Conservation (phyloP, 257 asterid species). For the Solanum paucissectum region DNA sequence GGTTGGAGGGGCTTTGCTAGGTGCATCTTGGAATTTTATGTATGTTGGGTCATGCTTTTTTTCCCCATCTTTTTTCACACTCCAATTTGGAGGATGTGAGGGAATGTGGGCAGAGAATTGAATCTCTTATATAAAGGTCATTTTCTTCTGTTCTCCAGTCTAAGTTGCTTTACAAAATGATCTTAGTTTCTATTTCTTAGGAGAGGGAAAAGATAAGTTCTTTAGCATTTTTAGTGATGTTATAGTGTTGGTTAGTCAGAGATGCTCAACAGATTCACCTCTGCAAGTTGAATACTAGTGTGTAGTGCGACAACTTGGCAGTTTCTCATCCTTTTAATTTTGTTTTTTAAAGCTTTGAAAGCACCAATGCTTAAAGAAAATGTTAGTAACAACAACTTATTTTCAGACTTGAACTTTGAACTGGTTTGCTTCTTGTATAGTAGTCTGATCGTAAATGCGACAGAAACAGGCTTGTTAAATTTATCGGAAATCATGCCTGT, state of each 20-base stretch:
- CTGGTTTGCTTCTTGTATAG: neutral
- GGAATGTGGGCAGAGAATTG: neutral
- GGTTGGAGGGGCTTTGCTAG: neutral
- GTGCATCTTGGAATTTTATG: neutral
- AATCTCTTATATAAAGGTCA: neutral
- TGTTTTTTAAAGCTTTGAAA: neutral
- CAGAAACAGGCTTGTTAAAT: neutral
- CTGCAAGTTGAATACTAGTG: neutral
- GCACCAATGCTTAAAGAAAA: neutral
- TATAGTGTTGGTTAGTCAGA: neutral
- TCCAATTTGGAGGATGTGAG: neutral
- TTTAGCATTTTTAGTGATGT: neutral
- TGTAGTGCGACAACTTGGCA: neutral
- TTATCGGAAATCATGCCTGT: neutral
- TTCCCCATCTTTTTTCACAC: neutral
- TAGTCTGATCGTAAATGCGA: neutral
- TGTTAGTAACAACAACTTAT: neutral
- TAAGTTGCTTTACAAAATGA: neutral
- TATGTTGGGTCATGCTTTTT: neutral
- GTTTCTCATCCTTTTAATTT: neutral
- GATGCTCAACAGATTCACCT: neutral
- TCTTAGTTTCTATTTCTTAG: neutral
- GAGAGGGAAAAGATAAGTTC: neutral
- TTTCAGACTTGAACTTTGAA: neutral
- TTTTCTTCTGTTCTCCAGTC: neutral